Evolutionary conservation across 768 basidiomycete genomes (phyloP).

Genomic region (Pholiota molesta): DNA sequence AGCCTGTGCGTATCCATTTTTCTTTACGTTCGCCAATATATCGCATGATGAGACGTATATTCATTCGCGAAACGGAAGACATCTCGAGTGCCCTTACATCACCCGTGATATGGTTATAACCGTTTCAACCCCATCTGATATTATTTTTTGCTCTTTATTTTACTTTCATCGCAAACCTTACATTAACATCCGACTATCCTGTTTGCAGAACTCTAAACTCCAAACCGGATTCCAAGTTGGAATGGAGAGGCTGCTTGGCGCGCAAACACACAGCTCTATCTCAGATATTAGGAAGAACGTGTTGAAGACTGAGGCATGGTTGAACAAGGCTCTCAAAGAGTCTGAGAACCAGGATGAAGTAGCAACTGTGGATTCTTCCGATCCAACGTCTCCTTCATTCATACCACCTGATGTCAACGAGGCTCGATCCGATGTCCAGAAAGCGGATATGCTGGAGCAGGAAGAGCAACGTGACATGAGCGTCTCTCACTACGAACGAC

Average conservation of each 20-base stretch:
- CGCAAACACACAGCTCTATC: slow-evolving; percentile 35
- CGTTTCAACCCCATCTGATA: slow-evolving; percentile 78
- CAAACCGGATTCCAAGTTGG: slow-evolving; percentile 81
- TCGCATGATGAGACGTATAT: slow-evolving; percentile 54
- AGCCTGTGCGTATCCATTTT: slow-evolving; percentile 40
- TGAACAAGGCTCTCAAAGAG: not conserved
- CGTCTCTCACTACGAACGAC: slow-evolving; percentile 66
- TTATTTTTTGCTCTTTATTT: slow-evolving; percentile 12
- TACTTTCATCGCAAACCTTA: not conserved
- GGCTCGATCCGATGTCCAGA: slow-evolving; percentile 49
- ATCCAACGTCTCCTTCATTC: slow-evolving; percentile 7
- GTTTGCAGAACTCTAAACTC: slow-evolving; percentile 55
- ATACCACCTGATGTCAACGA: slow-evolving; percentile 14
- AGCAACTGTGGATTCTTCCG: not conserved
- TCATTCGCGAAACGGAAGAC: slow-evolving; percentile 78
- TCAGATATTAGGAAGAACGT: slow-evolving; percentile 6
- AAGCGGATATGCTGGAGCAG: slow-evolving; percentile 67
- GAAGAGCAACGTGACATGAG: slow-evolving; percentile 55
- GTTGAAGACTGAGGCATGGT: not conserved
- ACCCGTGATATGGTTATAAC: slow-evolving; percentile 56
- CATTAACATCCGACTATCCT: not conserved
- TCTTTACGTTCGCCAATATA: not conserved
- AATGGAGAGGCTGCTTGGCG: slow-evolving; percentile 81
- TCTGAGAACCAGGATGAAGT: no score
- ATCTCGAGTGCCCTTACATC: slow-evolving; percentile 64